Evolutionary conservation across 495 filamentous ascomycete species (phyloP).

Genomic region (Amphirosellinia nigrospora): DNA sequence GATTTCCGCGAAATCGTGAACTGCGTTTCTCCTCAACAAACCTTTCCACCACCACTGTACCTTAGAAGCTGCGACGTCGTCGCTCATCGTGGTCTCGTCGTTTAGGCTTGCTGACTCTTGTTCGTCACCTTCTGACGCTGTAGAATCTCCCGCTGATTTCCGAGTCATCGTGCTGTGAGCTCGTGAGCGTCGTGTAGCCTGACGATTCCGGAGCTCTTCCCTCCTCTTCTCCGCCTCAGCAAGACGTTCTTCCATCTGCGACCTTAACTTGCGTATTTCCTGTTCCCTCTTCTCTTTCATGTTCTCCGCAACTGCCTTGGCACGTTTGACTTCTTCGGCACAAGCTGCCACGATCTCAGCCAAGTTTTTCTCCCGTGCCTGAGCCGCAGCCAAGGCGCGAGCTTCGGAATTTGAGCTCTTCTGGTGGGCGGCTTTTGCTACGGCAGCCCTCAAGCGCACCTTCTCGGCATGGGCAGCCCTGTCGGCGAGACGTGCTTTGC

Average conservation of each 20-base stretch:
- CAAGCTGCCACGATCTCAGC: conserved; percentile 93
- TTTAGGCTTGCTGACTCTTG: conserved; percentile 44
- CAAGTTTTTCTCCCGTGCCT: conserved; percentile 87
- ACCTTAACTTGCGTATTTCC: conserved; percentile 72
- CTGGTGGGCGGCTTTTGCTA: conserved; percentile 77
- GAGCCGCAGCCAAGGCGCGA: conserved; percentile 84
- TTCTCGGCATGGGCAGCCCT: conserved; percentile 95
- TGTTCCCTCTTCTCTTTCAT: conserved; percentile 90
- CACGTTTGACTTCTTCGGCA: conserved; percentile 91
- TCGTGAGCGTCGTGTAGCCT: conserved; percentile 64
- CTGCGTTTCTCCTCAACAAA: conserved; percentile 60
- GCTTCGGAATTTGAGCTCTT: conserved; percentile 72
- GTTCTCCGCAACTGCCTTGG: conserved; percentile 91
- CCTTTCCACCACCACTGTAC: conserved; percentile 83
- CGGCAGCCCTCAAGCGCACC: conserved; percentile 88
- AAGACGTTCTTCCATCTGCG: conserved; percentile 87
- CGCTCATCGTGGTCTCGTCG: conserved; percentile 60
- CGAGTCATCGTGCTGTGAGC: conserved; percentile 65
- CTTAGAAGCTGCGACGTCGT: conserved; percentile 69
- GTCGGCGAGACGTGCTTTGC: conserved; percentile 91
- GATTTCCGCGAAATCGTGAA: conserved; percentile 71
- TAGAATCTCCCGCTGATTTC: conserved; percentile 53
- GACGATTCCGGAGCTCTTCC: conserved; percentile 62
- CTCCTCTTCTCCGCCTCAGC: conserved; percentile 85
- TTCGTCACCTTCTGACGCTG: conserved; percentile 62